Base-by-base conservation (phyloP, 2,329 filamentous ascomycete species). In the Dactylonectria macrodidyma region DNA sequence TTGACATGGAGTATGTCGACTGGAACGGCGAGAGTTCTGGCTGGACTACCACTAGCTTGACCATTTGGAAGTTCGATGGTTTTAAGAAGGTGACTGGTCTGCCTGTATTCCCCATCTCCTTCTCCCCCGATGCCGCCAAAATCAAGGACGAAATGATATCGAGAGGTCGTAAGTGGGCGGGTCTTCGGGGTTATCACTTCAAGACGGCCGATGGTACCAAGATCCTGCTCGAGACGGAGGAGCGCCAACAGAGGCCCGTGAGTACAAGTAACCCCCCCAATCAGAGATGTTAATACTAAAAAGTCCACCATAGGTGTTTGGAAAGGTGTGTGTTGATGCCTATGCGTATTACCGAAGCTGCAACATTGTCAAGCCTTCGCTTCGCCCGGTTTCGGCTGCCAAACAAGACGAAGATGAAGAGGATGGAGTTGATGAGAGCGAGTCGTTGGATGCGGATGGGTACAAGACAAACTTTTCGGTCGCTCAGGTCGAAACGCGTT, bases 1-100 rank as follows among this genome's bases (percentile, higher is more conserved):
- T 82, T 44, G 65, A 68, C 5, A 55, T 80, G 57, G 78, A 83
- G 58, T 81, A 78, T 58, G 50, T 83, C 2, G 79, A 81, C 58
- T 82, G 80, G 80, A 78, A 82, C 46, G 76, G 81, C 8, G 72
- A 77, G 33, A 59, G 41, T 0, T 78, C 73, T 48, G 80, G 81
- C 6, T 80, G 75, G 55, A 65, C 66, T 3, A 73, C 66, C 0
- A 76, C 72, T 1, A 63, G 61, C 10, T 36, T 76, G 8, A 66
- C 26, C 30, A 80, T 82, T 62, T 38, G 50, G 11, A 50, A 73
- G 0, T 83, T 77, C 36, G 14, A 66, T 1, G 79, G 79, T 1
- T 67, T 70, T 44, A 72, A 73, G 3, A 71, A 69, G 7, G 77
- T 82, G 24, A 69, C 59, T 0, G 72, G 71, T 0, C 71, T 82